phyloP scores from a whole-genome alignment of 129 eudicot genomes.

The Oenanthe sinensis region DNA sequence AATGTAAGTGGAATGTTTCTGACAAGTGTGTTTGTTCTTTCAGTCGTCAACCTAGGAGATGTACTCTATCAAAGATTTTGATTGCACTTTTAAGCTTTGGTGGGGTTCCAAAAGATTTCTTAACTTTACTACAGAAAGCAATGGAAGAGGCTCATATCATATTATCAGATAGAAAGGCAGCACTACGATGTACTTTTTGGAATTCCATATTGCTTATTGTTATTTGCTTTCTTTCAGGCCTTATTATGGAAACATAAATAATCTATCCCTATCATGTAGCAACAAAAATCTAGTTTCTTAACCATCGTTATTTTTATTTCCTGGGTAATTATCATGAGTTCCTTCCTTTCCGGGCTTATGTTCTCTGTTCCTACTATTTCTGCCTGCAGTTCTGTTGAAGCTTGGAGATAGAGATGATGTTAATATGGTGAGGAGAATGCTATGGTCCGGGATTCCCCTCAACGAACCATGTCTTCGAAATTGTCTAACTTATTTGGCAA shows the following conservation, averaged over 20 bases:
- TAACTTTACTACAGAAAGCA: constrained; percentile 28
- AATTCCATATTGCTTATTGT: neutral
- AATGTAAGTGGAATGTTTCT: neutral
- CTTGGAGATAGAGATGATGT: constrained; percentile 37
- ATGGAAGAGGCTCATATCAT: constrained; percentile 39
- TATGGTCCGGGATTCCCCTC: constrained; percentile 46
- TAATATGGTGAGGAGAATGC: constrained; percentile 34
- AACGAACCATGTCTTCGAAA: constrained; percentile 45
- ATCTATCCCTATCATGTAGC: neutral
- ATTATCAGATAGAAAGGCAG: constrained; percentile 41
- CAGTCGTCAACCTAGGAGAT: constrained; percentile 52
- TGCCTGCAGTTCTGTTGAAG: constrained; percentile 43
- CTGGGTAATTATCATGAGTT: neutral
- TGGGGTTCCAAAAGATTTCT: constrained; percentile 56
- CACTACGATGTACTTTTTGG: constrained; percentile 43
- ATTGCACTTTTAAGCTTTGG: constrained; percentile 63
- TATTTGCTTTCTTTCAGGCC: neutral
- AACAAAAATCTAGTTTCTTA: neutral
- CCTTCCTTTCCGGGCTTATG: no score
- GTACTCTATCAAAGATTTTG: constrained; percentile 41
- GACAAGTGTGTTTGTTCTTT: constrained; percentile 5
- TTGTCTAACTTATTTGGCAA: constrained; percentile 34
- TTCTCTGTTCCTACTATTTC: neutral
- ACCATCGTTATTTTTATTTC: neutral
- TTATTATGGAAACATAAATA: neutral